Conservation (phyloP, 148 eudicot species). For the Arbutus unedo region DNA sequence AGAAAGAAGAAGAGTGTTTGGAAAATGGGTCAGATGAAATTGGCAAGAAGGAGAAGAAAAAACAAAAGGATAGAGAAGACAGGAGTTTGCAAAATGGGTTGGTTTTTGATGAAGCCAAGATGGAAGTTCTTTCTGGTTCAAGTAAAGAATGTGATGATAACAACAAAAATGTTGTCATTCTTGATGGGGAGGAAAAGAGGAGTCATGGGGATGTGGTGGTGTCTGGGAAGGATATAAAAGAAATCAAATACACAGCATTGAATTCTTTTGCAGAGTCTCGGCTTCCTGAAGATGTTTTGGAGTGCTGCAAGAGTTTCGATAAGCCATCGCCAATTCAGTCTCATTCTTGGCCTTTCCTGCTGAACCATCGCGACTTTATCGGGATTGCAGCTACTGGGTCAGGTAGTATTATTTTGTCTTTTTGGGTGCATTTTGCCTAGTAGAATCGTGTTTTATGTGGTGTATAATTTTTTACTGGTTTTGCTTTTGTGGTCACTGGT, state of each 20-base stretch:
- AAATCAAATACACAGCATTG: conserved; percentile 50
- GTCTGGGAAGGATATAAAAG: conserved; percentile 64
- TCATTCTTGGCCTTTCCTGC: conserved; percentile 88
- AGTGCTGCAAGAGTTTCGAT: conserved; percentile 55
- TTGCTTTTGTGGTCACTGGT: conserved; percentile 17
- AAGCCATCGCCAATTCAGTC: conserved; percentile 96
- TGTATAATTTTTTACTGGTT: not conserved
- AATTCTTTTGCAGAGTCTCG: conserved; percentile 56
- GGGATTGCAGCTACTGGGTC: conserved; percentile 99
- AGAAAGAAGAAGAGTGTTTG: not conserved
- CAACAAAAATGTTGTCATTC: conserved; percentile 5
- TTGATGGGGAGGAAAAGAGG: conserved; percentile 40
- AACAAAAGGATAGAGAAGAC: conserved; percentile 9
- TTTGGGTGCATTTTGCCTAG: not conserved
- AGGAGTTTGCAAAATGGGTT: not conserved
- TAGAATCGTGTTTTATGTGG: conserved; percentile 6
- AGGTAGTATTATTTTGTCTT: conserved; percentile 39
- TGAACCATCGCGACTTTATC: conserved; percentile 77
- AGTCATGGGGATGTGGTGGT: conserved; percentile 57
- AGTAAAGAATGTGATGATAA: conserved; percentile 8
- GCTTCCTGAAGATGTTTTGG: conserved; percentile 59
- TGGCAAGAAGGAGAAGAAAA: conserved; percentile 24
- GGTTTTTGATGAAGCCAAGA: conserved; percentile 9
- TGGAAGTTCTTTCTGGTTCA: conserved; percentile 4
- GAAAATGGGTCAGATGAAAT: conserved; percentile 18